Base-by-base conservation (phyloP, 2,329 filamentous ascomycete species). In the Aspergillus sp. region DNA sequence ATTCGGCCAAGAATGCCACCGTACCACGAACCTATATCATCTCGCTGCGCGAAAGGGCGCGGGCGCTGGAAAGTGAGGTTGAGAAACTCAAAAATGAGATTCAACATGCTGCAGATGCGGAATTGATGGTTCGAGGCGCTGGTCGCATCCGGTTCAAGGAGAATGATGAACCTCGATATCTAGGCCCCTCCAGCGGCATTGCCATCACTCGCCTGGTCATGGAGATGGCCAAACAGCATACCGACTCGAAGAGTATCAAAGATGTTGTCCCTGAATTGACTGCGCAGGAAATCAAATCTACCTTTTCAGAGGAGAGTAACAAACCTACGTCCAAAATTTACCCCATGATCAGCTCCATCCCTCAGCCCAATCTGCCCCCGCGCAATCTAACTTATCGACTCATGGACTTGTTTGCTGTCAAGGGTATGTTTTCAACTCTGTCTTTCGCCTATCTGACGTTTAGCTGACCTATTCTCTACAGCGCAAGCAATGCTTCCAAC, bases 161-260 rank as follows among this genome's bases (percentile, higher is more conserved):
- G 59, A 84, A 84, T 48, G 89, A 95, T 65, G 91, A 96, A 69
- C 84, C 88, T 13, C 87, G 91, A 53, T 97, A 93, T 64, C 75
- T 98, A 2, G 93, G 93, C 0, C 88, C 93, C 2, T 95, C 90
- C 43, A 97, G 91, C 66, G 93, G 91, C 50, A 95, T 96, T 60
- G 88, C 90, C 62, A 95, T 97, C 74, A 95, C 90, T 10, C 83
- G 91, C 25, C 78, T 97, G 57, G 84, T 98, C 9, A 96, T 98
- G 86, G 90, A 96, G 66, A 83, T 95, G 68, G 91, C 91, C 46
- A 97, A 95, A 71, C 85, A 90, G 53, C 95, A 91, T 61, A 94
- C 90, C 22, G 86, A 93, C 60, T 86, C 89, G 4, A 88, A 90
- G 67, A 89, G 85, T 55, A 96, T 97, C 64, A 90, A 89, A 49